Conservation (phyloP, 2,329 filamentous ascomycete genomes). For the Chrysoporthe austroafricana region DNA sequence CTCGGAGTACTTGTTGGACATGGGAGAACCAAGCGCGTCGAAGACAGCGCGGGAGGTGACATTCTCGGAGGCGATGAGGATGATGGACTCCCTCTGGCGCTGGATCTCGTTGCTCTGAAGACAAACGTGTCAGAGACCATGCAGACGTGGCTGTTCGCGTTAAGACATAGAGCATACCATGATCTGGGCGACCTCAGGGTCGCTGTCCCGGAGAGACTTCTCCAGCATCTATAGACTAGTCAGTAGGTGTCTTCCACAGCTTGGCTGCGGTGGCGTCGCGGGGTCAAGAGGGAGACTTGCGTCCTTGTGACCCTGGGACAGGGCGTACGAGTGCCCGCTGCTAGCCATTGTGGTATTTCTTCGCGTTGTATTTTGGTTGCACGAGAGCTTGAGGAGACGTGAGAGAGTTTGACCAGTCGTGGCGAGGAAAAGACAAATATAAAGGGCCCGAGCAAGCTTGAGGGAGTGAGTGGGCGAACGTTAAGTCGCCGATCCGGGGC, state of each 20-base stretch:
- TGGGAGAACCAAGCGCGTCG: slow-evolving; percentile 91
- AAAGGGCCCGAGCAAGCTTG: slow-evolving; percentile 4
- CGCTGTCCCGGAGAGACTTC: slow-evolving; percentile 87
- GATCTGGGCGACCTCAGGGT: slow-evolving; percentile 93
- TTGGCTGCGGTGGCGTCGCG: slow-evolving; percentile 1
- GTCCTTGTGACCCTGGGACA: slow-evolving; percentile 42
- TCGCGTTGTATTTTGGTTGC: not conserved
- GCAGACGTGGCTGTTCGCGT: not conserved
- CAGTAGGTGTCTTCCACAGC: slow-evolving; percentile 33
- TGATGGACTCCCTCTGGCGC: slow-evolving; percentile 97
- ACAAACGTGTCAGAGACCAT: not conserved
- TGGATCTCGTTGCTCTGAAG: slow-evolving; percentile 85
- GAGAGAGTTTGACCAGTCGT: not conserved
- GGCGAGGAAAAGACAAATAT: slow-evolving; percentile 1
- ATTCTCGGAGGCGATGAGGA: slow-evolving; percentile 98
- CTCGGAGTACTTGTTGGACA: slow-evolving; percentile 99
- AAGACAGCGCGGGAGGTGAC: slow-evolving; percentile 98
- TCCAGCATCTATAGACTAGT: slow-evolving; percentile 78
- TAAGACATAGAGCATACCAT: slow-evolving; percentile 69
- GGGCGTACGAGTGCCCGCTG: slow-evolving; percentile 37
- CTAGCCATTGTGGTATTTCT: slow-evolving; percentile 36
- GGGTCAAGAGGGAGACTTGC: slow-evolving; percentile 32
- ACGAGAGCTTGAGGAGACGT: not conserved
- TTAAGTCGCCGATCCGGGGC: slow-evolving; percentile 18
- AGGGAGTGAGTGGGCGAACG: slow-evolving; percentile 1